These are phyloP conservation scores for Trichoderma asperelloides DNA, from an alignment of 495 filamentous ascomycete genomes.

Conservation along the genomic window DNA sequence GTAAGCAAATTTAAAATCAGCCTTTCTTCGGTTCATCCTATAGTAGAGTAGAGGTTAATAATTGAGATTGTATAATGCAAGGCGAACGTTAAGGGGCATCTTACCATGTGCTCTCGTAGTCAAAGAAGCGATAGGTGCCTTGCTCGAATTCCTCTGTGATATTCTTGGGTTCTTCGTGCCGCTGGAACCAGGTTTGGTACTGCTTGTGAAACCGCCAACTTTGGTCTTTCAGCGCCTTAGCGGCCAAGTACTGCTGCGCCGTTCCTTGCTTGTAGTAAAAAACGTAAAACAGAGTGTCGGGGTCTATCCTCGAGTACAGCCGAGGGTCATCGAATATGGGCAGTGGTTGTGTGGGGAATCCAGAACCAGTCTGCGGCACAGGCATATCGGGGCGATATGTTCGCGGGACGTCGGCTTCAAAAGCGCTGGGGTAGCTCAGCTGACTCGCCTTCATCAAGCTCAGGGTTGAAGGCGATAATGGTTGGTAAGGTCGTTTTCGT, in stretches of 20 bases:
- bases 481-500: conserved; percentile 51
- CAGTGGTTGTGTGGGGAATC: conserved; percentile 88
- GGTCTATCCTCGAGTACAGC: conserved; percentile 81
- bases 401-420: conserved; percentile 72
- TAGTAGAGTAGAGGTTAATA: conserved; percentile 15
- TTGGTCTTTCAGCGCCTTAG: conserved; percentile 89
- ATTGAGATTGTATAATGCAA: not conserved
- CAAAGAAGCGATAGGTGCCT: conserved; percentile 97
- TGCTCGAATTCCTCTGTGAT: conserved; percentile 99
- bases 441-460: conserved; percentile 66
- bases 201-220: conserved; percentile 99
- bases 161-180: conserved; percentile 94
- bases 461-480: conserved; percentile 54
- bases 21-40: conserved; percentile 99
- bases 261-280: conserved; percentile 98
- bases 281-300: conserved; percentile 95
- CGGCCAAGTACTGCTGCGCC: conserved; percentile 93
- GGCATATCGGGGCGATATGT: conserved; percentile 75
- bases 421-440: conserved; percentile 55
- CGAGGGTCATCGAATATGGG: conserved; percentile 83
- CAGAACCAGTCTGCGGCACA: conserved; percentile 58
- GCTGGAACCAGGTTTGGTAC: conserved; percentile 98
- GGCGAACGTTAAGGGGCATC: conserved; percentile 22
- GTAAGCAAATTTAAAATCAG: conserved; percentile 97
- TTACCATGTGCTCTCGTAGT: conserved; percentile 98